Evolutionary conservation across 2,329 filamentous ascomycete species (phyloP), one percentile per base, ranked within the genome.

Genomic region (Fusarium sarcochroum): DNA sequence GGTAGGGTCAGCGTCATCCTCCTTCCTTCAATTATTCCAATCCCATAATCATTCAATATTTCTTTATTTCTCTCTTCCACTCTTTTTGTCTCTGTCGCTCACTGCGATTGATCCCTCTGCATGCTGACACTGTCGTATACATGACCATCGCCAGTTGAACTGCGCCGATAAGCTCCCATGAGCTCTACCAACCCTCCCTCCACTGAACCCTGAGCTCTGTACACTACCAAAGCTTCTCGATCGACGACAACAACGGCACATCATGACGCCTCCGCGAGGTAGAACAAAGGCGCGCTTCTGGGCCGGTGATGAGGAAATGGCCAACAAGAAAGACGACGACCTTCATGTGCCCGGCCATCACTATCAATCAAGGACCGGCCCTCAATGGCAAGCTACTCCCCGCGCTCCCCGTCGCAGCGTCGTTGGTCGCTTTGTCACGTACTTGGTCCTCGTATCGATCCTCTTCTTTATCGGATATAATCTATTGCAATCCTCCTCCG

Each of bases 261-360:
- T 75, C 62, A 84, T 86, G 81, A 78, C 78, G 66, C 71, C 70
- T 55, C 57, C 68, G 38, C 76, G 77, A 64, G 73, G 75, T 45
- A 76, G 76, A 65, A 67, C 77, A 47, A 60, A 71, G 56, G 74
- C 76, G 47, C 76, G 80, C 61, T 76, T 85, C 54, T 86, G 85
- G 77, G 75, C 83, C 60, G 82, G 79, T 73, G 83, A 88, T 69
- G 86, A 87, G 70, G 85, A 87, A 70, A 79, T 87, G 76, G 84
- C 83, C 51, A 64, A 64, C 14, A 89, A 89, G 78, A 89, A 88
- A 77, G 83, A 89, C 75, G 87, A 89, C 75, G 87, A 89, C 75
- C 81, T 83, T 27, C 68, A 70, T 34, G 30, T 55, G 14, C 71
- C 70, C 7, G 65, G 67, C 71, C 72, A 75, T 71, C 58, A 74